These are phyloP conservation scores for Tilletiaria anomala DNA, from an alignment of 1,284 basidiomycete species.

Conservation along the genomic window DNA sequence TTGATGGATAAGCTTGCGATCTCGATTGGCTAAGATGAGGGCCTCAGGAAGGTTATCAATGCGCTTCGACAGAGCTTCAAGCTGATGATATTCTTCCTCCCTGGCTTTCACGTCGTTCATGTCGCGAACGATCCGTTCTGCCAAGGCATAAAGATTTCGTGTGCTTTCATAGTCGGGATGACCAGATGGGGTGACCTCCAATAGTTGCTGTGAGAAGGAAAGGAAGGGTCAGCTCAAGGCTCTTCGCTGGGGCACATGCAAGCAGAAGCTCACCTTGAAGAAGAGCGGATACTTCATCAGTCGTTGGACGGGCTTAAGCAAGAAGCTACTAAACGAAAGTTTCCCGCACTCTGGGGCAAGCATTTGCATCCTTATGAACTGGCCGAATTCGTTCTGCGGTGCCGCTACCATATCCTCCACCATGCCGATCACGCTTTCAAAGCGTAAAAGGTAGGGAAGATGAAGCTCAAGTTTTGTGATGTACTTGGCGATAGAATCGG, in stretches of 20 bases:
- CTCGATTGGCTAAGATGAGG: slow-evolving; percentile 4
- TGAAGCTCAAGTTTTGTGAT: slow-evolving; percentile 60
- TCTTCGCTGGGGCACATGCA: not conserved
- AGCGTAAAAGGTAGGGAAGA: slow-evolving; percentile 63
- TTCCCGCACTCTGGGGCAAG: slow-evolving; percentile 46
- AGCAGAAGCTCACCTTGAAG: slow-evolving; percentile 44
- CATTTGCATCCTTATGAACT: slow-evolving; percentile 65
- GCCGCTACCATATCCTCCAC: slow-evolving; percentile 51
- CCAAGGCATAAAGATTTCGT: not conserved
- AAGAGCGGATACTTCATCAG: slow-evolving; percentile 57
- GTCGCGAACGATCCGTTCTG: slow-evolving; percentile 6
- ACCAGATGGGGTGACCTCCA: slow-evolving; percentile 4
- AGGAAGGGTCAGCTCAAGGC: not conserved
- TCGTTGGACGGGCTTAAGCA: slow-evolving; percentile 61
- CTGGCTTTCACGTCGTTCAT: slow-evolving; percentile 11
- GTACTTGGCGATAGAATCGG: slow-evolving; percentile 50
- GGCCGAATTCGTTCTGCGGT: slow-evolving; percentile 56
- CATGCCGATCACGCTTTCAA: slow-evolving; percentile 50
- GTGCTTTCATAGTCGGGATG: slow-evolving; percentile 6
- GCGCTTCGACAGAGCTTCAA: slow-evolving; percentile 3
- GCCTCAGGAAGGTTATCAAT: slow-evolving; percentile 6
- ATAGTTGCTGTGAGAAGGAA: slow-evolving; percentile 4
- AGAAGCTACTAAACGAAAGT: slow-evolving; percentile 53
- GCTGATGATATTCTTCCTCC: slow-evolving; percentile 6
- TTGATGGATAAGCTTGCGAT: slow-evolving; percentile 5